Percentiles rank a stretch among this genome's conserved stretches.
Conservation (phyloP, 2,329 filamentous ascomycete species). For the Periconia macrospinosa region DNA sequence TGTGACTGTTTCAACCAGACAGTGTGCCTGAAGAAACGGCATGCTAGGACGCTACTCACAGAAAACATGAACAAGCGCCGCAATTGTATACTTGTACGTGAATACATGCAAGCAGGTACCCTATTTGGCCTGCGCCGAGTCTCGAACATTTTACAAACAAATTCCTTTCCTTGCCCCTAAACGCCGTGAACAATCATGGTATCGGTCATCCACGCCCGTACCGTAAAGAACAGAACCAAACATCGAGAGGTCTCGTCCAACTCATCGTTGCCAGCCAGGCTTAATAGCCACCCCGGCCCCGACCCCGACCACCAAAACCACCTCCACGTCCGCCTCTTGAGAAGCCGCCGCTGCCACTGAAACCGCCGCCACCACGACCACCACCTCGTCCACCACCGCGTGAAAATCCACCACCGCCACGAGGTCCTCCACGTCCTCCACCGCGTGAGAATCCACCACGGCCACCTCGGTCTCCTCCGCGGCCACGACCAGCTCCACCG, state of each 20-base stretch:
- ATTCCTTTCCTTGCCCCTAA: constrained; percentile 4
- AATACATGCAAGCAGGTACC: not conserved
- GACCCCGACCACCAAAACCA: constrained; percentile 30
- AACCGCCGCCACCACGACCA: constrained; percentile 32
- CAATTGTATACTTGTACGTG: not conserved
- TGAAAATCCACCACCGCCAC: constrained; percentile 55
- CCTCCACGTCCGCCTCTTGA: constrained; percentile 28
- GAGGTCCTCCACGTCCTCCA: constrained; percentile 53
- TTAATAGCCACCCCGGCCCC: constrained; percentile 38
- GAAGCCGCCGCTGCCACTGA: constrained; percentile 31
- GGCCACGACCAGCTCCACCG: constrained; percentile 64
- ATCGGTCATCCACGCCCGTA: constrained; percentile 16
- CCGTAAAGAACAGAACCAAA: constrained; percentile 1
- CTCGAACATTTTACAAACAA: constrained; percentile 1
- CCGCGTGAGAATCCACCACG: constrained; percentile 49
- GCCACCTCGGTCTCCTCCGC: constrained; percentile 54
- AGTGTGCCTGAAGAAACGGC: no score
- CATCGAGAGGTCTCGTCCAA: not conserved
- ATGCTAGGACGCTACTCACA: not conserved
- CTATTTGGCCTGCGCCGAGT: not conserved
- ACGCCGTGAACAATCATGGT: constrained; percentile 25
- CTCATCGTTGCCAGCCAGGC: constrained; percentile 9
- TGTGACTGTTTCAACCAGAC: no score
- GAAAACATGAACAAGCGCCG: not conserved
- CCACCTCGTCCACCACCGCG: constrained; percentile 41